These are phyloP conservation scores for Ceriops tagal DNA, from an alignment of 345 rosid genomes.

Conservation along the genomic window DNA sequence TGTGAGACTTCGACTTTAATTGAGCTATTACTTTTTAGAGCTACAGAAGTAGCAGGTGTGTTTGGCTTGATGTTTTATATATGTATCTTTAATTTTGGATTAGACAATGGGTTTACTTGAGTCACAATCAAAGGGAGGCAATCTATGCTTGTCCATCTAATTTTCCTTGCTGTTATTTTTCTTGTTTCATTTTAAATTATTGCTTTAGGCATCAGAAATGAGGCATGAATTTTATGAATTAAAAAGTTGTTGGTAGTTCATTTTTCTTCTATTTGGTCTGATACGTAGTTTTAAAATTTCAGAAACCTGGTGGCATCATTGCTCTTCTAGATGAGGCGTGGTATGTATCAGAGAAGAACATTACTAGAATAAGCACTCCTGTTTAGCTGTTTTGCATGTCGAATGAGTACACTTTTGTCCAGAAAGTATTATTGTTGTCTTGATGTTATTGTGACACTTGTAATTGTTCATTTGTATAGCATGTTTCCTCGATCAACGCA, in stretches of 20 bases:
- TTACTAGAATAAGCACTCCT: not conserved
- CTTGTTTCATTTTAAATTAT: not conserved
- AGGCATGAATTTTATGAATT: not conserved
- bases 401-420: too few species aligned
- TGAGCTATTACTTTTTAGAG: too few species aligned
- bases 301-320: conserved; percentile 99
- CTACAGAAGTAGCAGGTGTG: too few species aligned
- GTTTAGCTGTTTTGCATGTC: not conserved
- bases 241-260: conserved; percentile 1
- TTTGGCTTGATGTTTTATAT: too few species aligned
- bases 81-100: too few species aligned
- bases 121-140: too few species aligned
- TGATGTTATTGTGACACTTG: conserved; percentile 12
- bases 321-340: conserved; percentile 99
- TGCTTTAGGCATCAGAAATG: not conserved
- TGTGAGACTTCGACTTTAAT: too few species aligned
- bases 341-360: conserved; percentile 40
- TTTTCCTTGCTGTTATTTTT: not conserved
- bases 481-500: conserved; percentile 99
- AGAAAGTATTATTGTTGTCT: not conserved
- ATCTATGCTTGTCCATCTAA: not conserved
- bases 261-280: conserved; percentile 20
- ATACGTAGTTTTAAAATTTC: conserved; percentile 32
- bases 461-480: conserved; percentile 40
- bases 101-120: too few species aligned